Percentiles rank a stretch among this genome's conserved stretches.
These are phyloP conservation scores for Ogataea kodamae DNA, from an alignment of 805 yeast species.

Conservation along the genomic window DNA sequence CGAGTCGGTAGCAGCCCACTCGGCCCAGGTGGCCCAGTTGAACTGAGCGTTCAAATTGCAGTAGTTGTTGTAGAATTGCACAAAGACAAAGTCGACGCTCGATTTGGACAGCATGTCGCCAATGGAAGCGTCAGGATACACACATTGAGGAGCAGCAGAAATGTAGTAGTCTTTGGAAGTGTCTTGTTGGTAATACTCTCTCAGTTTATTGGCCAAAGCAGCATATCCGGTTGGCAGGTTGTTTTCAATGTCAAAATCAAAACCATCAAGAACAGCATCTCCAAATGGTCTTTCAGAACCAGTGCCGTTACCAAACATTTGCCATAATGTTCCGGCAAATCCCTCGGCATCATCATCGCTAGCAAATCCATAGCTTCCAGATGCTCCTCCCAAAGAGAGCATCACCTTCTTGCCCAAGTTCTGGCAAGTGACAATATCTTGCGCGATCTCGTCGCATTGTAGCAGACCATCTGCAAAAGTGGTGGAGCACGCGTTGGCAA, in stretches of 20 bases:
- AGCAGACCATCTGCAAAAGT: slow-evolving; percentile 42
- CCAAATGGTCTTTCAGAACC: slow-evolving; percentile 57
- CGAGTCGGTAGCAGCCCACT: slow-evolving; percentile 53
- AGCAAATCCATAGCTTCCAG: slow-evolving; percentile 52
- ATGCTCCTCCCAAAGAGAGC: slow-evolving; percentile 75
- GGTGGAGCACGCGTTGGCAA: slow-evolving; percentile 49
- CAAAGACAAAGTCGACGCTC: slow-evolving; percentile 72
- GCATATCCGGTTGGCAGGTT: slow-evolving; percentile 61
- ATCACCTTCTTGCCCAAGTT: slow-evolving; percentile 70
- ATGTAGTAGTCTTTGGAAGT: slow-evolving; percentile 60
- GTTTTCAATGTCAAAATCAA: slow-evolving; percentile 72
- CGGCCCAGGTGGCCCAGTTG: slow-evolving; percentile 68
- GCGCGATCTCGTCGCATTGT: slow-evolving; percentile 43
- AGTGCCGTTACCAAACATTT: slow-evolving; percentile 60
- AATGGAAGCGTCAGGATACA: slow-evolving; percentile 68
- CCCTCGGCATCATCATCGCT: slow-evolving; percentile 51
- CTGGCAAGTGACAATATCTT: slow-evolving; percentile 76
- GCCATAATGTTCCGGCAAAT: slow-evolving; percentile 59
- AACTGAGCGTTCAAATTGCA: slow-evolving; percentile 56
- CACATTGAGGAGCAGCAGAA: slow-evolving; percentile 93
- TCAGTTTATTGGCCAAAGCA: slow-evolving; percentile 50
- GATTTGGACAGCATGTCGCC: slow-evolving; percentile 45
- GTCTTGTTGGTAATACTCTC: slow-evolving; percentile 36
- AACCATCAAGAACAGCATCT: slow-evolving; percentile 76
- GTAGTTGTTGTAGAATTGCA: slow-evolving; percentile 88